Percentiles rank a stretch among this genome's conserved stretches.
phyloP scores from a whole-genome alignment of 306 rosid species.

The Abrus precatorius region DNA sequence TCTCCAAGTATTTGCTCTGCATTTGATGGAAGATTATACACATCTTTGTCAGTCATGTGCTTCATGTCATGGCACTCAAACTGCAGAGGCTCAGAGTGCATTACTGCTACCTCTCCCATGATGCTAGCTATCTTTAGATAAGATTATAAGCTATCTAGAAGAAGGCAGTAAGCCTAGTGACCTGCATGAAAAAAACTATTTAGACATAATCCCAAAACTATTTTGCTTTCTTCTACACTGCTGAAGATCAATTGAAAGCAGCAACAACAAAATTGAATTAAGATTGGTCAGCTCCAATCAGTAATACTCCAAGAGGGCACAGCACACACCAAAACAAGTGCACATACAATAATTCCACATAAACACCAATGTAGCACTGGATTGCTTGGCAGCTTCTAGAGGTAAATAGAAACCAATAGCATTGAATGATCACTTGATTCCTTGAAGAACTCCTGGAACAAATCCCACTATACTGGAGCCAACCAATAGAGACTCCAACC shows the following conservation, averaged over 20 bases:
- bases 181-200: conserved; percentile 68
- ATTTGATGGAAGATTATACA: conserved; percentile 41
- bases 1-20: conserved; percentile 47
- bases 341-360: conserved; percentile 67
- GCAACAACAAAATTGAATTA: conserved; percentile 74
- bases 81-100: conserved; percentile 56
- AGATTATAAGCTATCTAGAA: conserved; percentile 45
- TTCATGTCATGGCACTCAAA: conserved; percentile 54
- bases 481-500: conserved; percentile 77
- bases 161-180: conserved; percentile 56
- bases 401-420: conserved; percentile 58
- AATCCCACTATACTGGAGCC: conserved; percentile 74
- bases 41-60: conserved; percentile 48
- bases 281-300: conserved; percentile 67
- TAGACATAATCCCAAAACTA: conserved; percentile 53
- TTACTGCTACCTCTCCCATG: conserved; percentile 63
- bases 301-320: conserved; percentile 63
- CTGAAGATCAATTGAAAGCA: conserved; percentile 78
- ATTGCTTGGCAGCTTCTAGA: conserved; percentile 73
- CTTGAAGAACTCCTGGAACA: conserved; percentile 76
- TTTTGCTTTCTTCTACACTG: conserved; percentile 83
- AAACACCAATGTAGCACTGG: conserved; percentile 61
- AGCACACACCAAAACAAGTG: conserved; percentile 76
- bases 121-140: conserved; percentile 41
- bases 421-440: conserved; percentile 74